phyloP scores from a whole-genome alignment of 495 filamentous ascomycete species.

The Neurospora terricola region DNA sequence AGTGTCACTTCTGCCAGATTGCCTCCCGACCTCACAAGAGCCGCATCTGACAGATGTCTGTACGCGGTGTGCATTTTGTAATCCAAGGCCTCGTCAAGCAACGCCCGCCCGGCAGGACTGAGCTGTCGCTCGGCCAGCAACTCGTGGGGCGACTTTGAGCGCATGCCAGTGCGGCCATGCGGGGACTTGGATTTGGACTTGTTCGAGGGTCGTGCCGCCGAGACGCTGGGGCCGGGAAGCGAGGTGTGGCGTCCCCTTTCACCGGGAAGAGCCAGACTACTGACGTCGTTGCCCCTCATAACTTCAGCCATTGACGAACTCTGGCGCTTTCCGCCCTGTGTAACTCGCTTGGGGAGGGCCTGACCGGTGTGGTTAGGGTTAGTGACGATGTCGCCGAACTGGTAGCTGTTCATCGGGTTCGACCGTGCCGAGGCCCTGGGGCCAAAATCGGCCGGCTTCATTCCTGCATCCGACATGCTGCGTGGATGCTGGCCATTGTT shows the following conservation, averaged over 20 bases:
- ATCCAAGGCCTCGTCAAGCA: slow-evolving; percentile 41
- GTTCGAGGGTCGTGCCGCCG: slow-evolving; percentile 25
- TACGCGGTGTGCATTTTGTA: slow-evolving; percentile 51
- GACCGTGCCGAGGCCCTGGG: slow-evolving; percentile 23
- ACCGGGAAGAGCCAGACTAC: slow-evolving; percentile 31
- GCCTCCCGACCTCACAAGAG: slow-evolving; percentile 44
- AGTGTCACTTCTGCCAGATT: slow-evolving; percentile 42
- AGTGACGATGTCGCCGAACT: slow-evolving; percentile 42
- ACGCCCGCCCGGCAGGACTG: slow-evolving; percentile 29
- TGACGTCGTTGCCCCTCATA: slow-evolving; percentile 35
- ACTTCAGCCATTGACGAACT: slow-evolving; percentile 39
- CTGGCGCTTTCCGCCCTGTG: slow-evolving; percentile 27
- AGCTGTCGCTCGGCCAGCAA: slow-evolving; percentile 27
- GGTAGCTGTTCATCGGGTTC: slow-evolving; percentile 39
- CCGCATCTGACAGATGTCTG: slow-evolving; percentile 56
- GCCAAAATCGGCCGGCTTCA: slow-evolving; percentile 31
- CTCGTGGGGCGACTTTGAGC: slow-evolving; percentile 51
- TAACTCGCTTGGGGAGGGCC: slow-evolving; percentile 32
- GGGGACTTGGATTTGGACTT: slow-evolving; percentile 62
- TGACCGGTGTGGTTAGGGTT: slow-evolving; percentile 37
- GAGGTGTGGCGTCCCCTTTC: slow-evolving; percentile 39
- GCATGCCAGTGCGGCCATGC: slow-evolving; percentile 38
- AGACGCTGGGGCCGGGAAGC: slow-evolving; percentile 24
- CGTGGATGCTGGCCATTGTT: slow-evolving; percentile 28
- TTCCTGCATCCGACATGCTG: slow-evolving; percentile 42